These are phyloP conservation scores for Mycena pura DNA, from an alignment of 768 basidiomycete genomes.

Conservation along the genomic window DNA sequence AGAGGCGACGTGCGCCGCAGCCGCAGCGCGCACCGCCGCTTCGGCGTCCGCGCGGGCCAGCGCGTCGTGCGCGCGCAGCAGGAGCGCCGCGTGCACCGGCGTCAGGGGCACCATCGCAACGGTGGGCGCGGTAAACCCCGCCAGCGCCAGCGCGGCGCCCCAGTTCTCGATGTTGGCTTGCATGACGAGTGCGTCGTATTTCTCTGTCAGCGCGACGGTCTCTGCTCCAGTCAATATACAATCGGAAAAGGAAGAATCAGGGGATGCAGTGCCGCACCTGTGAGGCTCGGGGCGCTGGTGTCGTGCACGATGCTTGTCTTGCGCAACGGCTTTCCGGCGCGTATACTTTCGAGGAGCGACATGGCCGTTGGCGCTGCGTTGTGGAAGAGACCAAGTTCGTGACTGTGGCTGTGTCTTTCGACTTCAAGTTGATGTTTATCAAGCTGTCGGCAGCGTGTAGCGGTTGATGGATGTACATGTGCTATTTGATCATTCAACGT, in stretches of 20 bases:
- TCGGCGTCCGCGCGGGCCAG: constrained; percentile 5
- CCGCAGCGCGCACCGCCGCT: constrained; percentile 1
- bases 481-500: too few species aligned
- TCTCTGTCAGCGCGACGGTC: constrained; percentile 3
- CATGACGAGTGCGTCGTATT: constrained; percentile 23
- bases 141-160: constrained; percentile 6
- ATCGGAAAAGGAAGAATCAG: neutral
- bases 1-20: neutral
- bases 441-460: too few species aligned
- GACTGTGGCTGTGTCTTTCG: too few species aligned
- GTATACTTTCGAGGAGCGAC: constrained; percentile 19
- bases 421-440: too few species aligned
- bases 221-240: neutral
- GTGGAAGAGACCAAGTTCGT: neutral
- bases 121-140: constrained; percentile 11
- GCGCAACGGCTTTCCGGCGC: constrained; percentile 1
- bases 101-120: constrained; percentile 18
- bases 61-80: constrained; percentile 17
- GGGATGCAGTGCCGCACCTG: neutral
- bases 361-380: too few species aligned
- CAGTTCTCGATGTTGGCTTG: constrained; percentile 27
- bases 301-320: constrained; percentile 13
- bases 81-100: constrained; percentile 4
- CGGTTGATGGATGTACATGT: too few species aligned
- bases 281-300: constrained; percentile 10